These are phyloP conservation scores for Blastobotrys elegans DNA, from an alignment of 1,139 yeast species.

Conservation along the genomic window DNA sequence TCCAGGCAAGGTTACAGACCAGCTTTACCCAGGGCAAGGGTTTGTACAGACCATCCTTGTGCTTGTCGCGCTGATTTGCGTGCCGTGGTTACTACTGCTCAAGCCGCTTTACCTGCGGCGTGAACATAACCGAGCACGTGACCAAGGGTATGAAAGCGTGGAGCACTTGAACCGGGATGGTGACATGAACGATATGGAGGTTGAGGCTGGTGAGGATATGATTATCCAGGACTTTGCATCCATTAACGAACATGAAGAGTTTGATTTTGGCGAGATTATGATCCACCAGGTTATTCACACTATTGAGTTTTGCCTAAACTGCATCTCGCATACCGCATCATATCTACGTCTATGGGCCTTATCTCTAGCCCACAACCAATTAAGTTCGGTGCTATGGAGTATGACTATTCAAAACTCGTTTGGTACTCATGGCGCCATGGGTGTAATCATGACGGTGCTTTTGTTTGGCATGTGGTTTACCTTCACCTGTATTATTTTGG, in stretches of 20 bases:
- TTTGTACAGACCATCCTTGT: constrained; percentile 71
- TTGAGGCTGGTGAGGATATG: constrained; percentile 24
- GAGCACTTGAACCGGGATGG: constrained; percentile 14
- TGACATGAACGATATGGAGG: constrained; percentile 21
- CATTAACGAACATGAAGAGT: constrained; percentile 26
- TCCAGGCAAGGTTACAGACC: constrained; percentile 86
- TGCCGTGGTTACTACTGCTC: constrained; percentile 85
- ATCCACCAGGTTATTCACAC: constrained; percentile 98
- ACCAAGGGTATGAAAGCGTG: constrained; percentile 15
- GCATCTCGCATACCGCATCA: constrained; percentile 98
- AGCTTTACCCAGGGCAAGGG: constrained; percentile 78
- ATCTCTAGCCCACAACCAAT: constrained; percentile 94
- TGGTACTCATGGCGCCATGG: constrained; percentile 61
- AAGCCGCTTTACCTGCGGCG: constrained; percentile 73
- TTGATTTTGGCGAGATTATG: constrained; percentile 77
- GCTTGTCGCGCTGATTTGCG: constrained; percentile 74
- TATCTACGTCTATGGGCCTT: constrained; percentile 96
- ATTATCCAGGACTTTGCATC: constrained; percentile 23
- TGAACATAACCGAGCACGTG: constrained; percentile 32
- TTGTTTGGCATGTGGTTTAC: constrained; percentile 94
- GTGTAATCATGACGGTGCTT: constrained; percentile 68
- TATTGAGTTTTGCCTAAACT: constrained; percentile 93
- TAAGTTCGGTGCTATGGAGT: constrained; percentile 90
- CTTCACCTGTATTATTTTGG: constrained; percentile 83
- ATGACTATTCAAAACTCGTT: constrained; percentile 90